Conservation (phyloP, 257 asterid genomes). For the Solanum appendiculatum region DNA sequence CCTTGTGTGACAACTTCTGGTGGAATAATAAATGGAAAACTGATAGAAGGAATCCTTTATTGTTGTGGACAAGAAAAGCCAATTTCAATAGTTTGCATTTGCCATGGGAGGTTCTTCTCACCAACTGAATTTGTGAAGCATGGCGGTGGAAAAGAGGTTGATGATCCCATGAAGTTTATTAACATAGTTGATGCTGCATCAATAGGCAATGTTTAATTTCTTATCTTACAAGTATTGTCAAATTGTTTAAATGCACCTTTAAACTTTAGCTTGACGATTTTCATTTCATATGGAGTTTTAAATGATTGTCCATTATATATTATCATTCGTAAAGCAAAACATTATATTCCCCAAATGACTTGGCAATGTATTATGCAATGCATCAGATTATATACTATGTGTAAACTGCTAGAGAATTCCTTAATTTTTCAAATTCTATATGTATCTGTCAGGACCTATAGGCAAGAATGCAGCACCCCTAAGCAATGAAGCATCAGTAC, state of each 20-base stretch:
- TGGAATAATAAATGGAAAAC: not conserved
- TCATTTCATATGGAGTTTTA: not conserved
- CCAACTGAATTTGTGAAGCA: slow-evolving; percentile 22
- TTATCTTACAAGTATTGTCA: not conserved
- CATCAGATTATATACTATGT: too few species aligned
- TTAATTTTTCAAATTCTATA: too few species aligned
- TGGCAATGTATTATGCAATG: too few species aligned
- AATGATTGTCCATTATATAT: not conserved
- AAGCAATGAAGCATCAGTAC: not conserved
- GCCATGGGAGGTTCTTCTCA: slow-evolving; percentile 10
- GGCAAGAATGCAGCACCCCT: too few species aligned
- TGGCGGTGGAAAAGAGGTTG: slow-evolving; percentile 1
- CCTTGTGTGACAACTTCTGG: slow-evolving; percentile 5
- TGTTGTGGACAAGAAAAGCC: not conserved
- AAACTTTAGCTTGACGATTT: not conserved
- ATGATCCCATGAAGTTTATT: not conserved
- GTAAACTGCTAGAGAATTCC: too few species aligned
- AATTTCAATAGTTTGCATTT: slow-evolving; percentile 2
- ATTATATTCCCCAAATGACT: too few species aligned
- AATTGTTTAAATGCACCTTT: not conserved
- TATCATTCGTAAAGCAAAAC: not conserved
- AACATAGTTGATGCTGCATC: not conserved
- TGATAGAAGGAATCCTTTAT: slow-evolving; percentile 2
- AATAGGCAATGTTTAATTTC: not conserved
- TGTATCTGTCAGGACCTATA: too few species aligned